Evolutionary conservation across 1,139 yeast species (phyloP), one percentile per base, ranked within the genome.

Genomic region (Candida neerlandica): DNA sequence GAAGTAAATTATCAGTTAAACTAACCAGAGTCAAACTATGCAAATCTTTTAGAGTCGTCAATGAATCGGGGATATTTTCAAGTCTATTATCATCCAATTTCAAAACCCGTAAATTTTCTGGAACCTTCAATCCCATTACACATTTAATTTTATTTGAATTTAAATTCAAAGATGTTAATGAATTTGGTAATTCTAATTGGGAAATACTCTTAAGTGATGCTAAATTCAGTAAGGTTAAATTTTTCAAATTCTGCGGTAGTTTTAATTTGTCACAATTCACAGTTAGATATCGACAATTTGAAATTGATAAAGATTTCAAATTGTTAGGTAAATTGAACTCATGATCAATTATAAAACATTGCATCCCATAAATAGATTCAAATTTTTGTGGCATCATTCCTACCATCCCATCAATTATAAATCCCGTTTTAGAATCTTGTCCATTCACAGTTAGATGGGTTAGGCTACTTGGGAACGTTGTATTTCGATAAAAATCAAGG

Each of bases 51-150:
- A 46, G 26, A n/a, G 23, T 48, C 5, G 44, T 34, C n/a, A 14
- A 18, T 3, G 21, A 21, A 12, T 38, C 18, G 12, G 27, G 29
- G 12, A 47, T 18, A 21, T 38, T 30, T 38, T 29, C 27, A 23
- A 49, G 29, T 44, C 41, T 42, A 38, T 49, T 49, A 44, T 49
- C 52, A 41, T 43, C 52, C 16, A 49, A 40, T 18, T 33, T 32
- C 18, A 49, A 44, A 14, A 29, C 18, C 5, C 41, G n/a, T 18
- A 49, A 44, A 14, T 38, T 34, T 4, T 11, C 21, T 9, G 52
- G 52, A 11, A 41, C 38, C 18, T 10, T 35, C 11, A 49, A 44
- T n/a, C 27, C 14, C 29, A 43, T 41, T n/a, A 49, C 26, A 35
- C 41, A 29, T 41, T 43, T 46, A 21, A 49, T 41, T 23, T 49